Percentiles rank a stretch among this genome's conserved stretches.
phyloP scores from a whole-genome alignment of 2,329 filamentous ascomycete species.

The Truncatella angustata region DNA sequence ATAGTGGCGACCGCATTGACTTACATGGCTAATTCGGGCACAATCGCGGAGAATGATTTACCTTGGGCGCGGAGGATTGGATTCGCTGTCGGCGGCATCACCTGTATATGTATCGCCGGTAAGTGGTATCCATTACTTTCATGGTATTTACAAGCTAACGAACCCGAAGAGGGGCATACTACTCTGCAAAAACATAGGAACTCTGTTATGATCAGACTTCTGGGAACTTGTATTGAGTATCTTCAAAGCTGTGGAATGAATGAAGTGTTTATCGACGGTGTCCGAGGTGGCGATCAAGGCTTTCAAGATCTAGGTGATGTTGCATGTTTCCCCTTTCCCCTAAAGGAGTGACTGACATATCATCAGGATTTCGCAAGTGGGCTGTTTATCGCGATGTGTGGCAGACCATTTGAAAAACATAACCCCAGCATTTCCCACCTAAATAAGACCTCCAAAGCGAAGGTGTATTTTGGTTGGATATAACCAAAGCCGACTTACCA shows the following conservation, averaged over 20 bases:
- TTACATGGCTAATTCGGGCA: conserved; percentile 47
- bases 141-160: neutral
- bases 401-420: no score
- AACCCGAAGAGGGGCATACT: no score
- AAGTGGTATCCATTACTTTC: conserved; percentile 22
- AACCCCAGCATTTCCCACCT: no score
- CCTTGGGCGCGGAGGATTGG: conserved; percentile 55
- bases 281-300: conserved; percentile 48
- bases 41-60: conserved; percentile 46
- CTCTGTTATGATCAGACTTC: conserved; percentile 49
- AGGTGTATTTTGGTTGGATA: no score
- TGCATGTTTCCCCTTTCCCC: no score
- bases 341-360: no score
- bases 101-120: conserved; percentile 61
- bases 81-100: conserved; percentile 52
- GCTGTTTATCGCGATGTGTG: no score
- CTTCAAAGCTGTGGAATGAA: conserved; percentile 50
- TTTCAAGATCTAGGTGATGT: conserved; percentile 52
- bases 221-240: conserved; percentile 49
- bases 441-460: no score
- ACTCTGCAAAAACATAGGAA: conserved; percentile 39
- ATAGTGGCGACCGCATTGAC: conserved; percentile 55
- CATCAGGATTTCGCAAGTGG: no score
- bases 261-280: conserved; percentile 54
- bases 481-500: no score